Conservation (phyloP, 805 yeast species). For the Monosporozyma aquatica region DNA sequence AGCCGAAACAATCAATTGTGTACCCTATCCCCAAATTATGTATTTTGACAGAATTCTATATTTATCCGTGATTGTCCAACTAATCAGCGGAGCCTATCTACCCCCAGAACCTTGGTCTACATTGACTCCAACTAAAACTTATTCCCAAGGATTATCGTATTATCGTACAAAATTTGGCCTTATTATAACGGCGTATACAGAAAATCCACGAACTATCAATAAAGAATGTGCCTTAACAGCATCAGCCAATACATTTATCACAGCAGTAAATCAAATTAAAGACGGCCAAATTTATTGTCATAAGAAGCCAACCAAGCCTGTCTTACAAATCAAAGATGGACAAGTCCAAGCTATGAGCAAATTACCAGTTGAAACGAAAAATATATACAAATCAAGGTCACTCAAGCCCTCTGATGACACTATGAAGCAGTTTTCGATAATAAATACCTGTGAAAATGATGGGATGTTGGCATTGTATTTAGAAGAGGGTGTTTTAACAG, state of each 20-base stretch:
- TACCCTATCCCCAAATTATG: too few relatives aligned
- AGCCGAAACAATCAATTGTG: too few relatives aligned
- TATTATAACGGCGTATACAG: too few relatives aligned
- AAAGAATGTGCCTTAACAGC: too few relatives aligned
- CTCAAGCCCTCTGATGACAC: slow-evolving; percentile 18
- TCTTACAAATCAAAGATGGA: slow-evolving; percentile 23
- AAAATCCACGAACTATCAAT: too few relatives aligned
- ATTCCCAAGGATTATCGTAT: slow-evolving; percentile 30
- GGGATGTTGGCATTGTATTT: slow-evolving; percentile 43
- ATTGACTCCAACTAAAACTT: slow-evolving; percentile 33
- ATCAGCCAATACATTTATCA: slow-evolving; percentile 33
- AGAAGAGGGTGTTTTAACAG: slow-evolving; percentile 39
- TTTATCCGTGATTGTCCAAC: too few relatives aligned
- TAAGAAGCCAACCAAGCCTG: too few relatives aligned
- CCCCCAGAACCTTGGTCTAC: slow-evolving; percentile 34
- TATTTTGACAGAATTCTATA: too few relatives aligned
- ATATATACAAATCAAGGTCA: slow-evolving; percentile 22
- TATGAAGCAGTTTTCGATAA: slow-evolving; percentile 20
- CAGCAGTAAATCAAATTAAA: slow-evolving; percentile 32
- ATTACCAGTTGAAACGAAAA: slow-evolving; percentile 24
- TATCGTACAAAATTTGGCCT: slow-evolving; percentile 35
- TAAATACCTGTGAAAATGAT: slow-evolving; percentile 34
- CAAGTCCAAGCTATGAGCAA: slow-evolving; percentile 13
- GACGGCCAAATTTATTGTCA: slow-evolving; percentile 40
- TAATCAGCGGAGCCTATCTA: too few relatives aligned